These are phyloP conservation scores for Cytauxzoon felis DNA, from an alignment of 169 alveolate genomes.

Conservation along the genomic window DNA sequence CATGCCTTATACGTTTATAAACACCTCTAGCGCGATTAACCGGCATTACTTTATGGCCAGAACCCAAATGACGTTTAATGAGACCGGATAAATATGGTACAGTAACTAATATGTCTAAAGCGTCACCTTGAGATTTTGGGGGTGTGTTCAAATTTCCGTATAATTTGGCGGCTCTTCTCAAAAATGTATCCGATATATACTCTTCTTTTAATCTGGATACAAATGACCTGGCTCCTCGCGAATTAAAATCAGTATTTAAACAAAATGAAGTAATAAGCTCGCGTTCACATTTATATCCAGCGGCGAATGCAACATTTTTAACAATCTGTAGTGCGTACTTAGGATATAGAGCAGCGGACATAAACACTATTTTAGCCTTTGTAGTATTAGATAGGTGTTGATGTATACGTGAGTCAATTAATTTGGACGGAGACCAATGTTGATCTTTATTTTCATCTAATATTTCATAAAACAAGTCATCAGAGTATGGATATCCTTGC, in stretches of 20 bases:
- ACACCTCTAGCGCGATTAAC: constrained; percentile 32
- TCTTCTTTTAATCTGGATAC: constrained; percentile 61
- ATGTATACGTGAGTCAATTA: constrained; percentile 33
- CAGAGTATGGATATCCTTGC: constrained; percentile 57
- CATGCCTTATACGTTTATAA: constrained; percentile 27
- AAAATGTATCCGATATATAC: constrained; percentile 16
- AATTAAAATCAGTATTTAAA: constrained; percentile 52
- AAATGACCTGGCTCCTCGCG: constrained; percentile 71
- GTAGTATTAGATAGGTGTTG: constrained; percentile 35
- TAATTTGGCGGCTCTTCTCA: constrained; percentile 39
- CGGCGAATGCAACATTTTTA: constrained; percentile 58
- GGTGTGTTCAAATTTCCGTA: not conserved
- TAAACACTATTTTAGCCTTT: constrained; percentile 62
- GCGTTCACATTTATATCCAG: constrained; percentile 68
- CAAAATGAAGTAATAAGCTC: constrained; percentile 61
- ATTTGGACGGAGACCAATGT: constrained; percentile 41
- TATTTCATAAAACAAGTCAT: constrained; percentile 10
- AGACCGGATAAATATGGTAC: constrained; percentile 50
- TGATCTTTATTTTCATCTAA: not conserved
- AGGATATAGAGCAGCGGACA: constrained; percentile 65
- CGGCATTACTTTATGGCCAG: constrained; percentile 52
- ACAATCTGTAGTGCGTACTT: constrained; percentile 62
- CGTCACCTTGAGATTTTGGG: not conserved
- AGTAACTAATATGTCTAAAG: constrained; percentile 8
- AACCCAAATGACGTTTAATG: constrained; percentile 42